These are phyloP conservation scores for Dendrothele bispora DNA, from an alignment of 768 basidiomycete species.

Conservation along the genomic window DNA sequence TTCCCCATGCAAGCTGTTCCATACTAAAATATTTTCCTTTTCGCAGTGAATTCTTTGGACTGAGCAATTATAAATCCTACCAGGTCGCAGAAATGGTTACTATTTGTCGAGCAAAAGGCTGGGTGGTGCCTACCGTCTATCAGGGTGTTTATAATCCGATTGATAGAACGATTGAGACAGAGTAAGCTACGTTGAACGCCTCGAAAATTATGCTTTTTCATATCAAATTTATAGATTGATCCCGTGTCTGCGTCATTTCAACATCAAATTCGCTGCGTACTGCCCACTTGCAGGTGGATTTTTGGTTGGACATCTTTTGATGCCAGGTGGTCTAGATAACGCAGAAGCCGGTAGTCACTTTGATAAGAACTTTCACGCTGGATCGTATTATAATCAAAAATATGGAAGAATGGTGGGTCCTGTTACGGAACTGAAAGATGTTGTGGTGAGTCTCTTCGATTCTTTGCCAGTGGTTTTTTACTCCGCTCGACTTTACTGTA, in stretches of 20 bases:
- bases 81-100: conserved; percentile 48
- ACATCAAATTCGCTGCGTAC: conserved; percentile 40
- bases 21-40: background rate
- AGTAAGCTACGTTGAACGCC: conserved; percentile 11
- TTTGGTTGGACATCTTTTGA: conserved; percentile 41
- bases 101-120: conserved; percentile 43
- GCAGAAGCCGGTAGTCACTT: conserved; percentile 36
- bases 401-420: conserved; percentile 39
- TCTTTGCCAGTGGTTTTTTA: conserved; percentile 2
- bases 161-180: conserved; percentile 17
- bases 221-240: conserved; percentile 43
- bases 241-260: conserved; percentile 46
- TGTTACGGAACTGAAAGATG: conserved; percentile 30
- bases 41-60: conserved; percentile 43
- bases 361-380: conserved; percentile 30
- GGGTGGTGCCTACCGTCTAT: conserved; percentile 43
- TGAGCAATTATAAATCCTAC: conserved; percentile 48
- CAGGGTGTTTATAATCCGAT: conserved; percentile 28
- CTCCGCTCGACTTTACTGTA: too few relatives aligned
- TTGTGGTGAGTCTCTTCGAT: conserved; percentile 32
- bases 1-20: background rate
- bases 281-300: conserved; percentile 46
- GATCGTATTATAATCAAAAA: conserved; percentile 39
- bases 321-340: conserved; percentile 1
- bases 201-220: conserved; percentile 18